Evolutionary conservation across 2,329 filamentous ascomycete genomes (phyloP), one percentile per base, ranked within the genome.

Genomic region (Colletotrichum orchidophilum): DNA sequence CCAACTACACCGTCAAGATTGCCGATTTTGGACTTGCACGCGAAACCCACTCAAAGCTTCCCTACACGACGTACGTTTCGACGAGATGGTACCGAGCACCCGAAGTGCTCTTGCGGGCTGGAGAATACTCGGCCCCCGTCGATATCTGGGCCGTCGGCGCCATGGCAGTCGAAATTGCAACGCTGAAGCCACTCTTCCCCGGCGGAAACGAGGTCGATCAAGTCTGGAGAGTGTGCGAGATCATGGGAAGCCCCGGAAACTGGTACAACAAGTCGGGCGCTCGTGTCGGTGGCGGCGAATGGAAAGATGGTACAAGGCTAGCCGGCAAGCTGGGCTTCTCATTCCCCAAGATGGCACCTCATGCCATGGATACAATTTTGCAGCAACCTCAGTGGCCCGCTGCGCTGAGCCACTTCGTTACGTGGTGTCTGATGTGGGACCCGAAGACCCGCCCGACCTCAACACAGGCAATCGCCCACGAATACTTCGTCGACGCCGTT

Each of bases 371-470:
- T 76, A 97, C 94, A 5, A 96, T 98, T 75, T 87, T 99, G 8
- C 94, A 94, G 78, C 81, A 93, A 29, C 95, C 96, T 18, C 94
- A 97, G 78, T 99, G 96, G 96, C 96, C 96, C 6, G 84, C 92
- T 1, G 92, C 94, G 24, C 87, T 99, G 66, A 93, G 92, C 77
- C 91, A 97, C 70, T 98, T 99, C 78, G 96, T 99, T 70, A 99
- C 96, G 18, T 98, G 95, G 95, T 99, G 96, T 82, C 83, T 99
- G 75, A 96, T 98, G 93, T 99, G 96, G 96, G 96, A 99, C 81
- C 96, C 96, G 12, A 97, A 95, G 84, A 91, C 86, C 78, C 90
- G 96, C 72, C 96, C 96, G 54, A 98, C 95, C 4, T 98, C 96
- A 2, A 91, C 93, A 0, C 95, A 99, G 81, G 96, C 96, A n/a